These are phyloP conservation scores for Lolium perenne DNA, from an alignment of 176 grass and related monocot genomes.

Conservation along the genomic window DNA sequence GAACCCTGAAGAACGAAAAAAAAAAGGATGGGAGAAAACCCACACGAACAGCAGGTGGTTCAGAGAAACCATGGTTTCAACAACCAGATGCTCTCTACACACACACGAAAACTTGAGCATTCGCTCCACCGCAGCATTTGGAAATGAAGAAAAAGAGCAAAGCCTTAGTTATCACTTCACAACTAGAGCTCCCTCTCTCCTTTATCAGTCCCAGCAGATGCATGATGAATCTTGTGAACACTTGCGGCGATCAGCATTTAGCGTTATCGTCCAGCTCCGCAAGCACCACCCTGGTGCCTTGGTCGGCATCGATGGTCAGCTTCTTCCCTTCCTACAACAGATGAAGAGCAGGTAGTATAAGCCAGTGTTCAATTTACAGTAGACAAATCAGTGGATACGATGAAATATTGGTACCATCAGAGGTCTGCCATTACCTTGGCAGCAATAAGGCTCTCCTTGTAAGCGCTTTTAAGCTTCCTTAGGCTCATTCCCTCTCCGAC, in stretches of 20 bases:
- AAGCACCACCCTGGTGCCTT: conserved; percentile 55
- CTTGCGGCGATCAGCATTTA: not conserved
- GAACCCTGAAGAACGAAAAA: no score
- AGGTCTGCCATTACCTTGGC: conserved; percentile 44
- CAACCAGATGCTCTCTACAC: conserved; percentile 8
- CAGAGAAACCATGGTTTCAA: conserved; percentile 67
- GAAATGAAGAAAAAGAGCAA: not conserved
- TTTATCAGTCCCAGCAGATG: conserved; percentile 25
- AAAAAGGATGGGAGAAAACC: not conserved
- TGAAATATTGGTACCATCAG: not conserved
- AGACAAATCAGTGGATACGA: conserved; percentile 1
- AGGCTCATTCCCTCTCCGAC: conserved; percentile 43
- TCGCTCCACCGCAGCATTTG: not conserved
- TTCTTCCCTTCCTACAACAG: conserved; percentile 30
- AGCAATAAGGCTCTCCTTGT: conserved; percentile 44
- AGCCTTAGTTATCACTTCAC: conserved; percentile 51
- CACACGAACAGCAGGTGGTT: conserved; percentile 20
- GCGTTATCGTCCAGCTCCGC: conserved; percentile 50
- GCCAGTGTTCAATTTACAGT: not conserved
- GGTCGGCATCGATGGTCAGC: not conserved
- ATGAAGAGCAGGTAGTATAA: not conserved
- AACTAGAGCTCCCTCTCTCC: conserved; percentile 33
- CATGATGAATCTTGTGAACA: not conserved
- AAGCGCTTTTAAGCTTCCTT: conserved; percentile 59
- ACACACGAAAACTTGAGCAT: conserved; percentile 33